Evolutionary conservation across 2,329 filamentous ascomycete species (phyloP).

Genomic region (Elsinoe australis): DNA sequence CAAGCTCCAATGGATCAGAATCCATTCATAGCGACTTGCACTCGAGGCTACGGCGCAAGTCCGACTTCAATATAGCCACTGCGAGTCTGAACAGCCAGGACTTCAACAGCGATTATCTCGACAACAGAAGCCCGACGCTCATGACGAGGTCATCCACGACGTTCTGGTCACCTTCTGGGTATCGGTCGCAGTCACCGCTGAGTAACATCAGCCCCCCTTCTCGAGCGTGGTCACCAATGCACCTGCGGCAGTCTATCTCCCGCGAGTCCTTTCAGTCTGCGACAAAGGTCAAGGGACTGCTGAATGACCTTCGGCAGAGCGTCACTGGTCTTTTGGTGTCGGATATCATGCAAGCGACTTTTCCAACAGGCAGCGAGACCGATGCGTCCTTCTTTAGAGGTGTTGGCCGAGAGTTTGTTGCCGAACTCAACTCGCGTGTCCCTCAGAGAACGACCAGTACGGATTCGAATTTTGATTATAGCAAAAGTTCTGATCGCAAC

Average conservation of each 20-base stretch:
- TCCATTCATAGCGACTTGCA: constrained; percentile 12
- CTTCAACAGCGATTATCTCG: constrained; percentile 59
- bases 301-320: constrained; percentile 67
- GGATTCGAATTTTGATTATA: not conserved
- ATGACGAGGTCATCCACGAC: constrained; percentile 69
- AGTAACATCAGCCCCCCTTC: constrained; percentile 48
- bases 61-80: constrained; percentile 42
- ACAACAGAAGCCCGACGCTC: constrained; percentile 58
- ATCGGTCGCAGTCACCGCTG: constrained; percentile 56
- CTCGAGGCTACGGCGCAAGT: constrained; percentile 1
- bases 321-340: constrained; percentile 80
- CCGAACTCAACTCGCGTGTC: not conserved
- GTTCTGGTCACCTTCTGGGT: constrained; percentile 84
- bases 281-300: constrained; percentile 43
- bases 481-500: not conserved
- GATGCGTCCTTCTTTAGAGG: constrained; percentile 72
- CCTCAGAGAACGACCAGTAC: not conserved
- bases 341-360: constrained; percentile 78
- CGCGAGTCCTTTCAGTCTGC: constrained; percentile 14
- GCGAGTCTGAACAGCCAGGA: constrained; percentile 49
- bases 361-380: constrained; percentile 84
- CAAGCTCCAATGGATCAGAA: constrained; percentile 16
- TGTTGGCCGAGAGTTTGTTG: constrained; percentile 39
- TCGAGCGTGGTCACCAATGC: constrained; percentile 17
- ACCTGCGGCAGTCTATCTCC: constrained; percentile 16